Evolutionary conservation across 768 basidiomycete genomes (phyloP).

Genomic region (Hemileccinum impolitum): DNA sequence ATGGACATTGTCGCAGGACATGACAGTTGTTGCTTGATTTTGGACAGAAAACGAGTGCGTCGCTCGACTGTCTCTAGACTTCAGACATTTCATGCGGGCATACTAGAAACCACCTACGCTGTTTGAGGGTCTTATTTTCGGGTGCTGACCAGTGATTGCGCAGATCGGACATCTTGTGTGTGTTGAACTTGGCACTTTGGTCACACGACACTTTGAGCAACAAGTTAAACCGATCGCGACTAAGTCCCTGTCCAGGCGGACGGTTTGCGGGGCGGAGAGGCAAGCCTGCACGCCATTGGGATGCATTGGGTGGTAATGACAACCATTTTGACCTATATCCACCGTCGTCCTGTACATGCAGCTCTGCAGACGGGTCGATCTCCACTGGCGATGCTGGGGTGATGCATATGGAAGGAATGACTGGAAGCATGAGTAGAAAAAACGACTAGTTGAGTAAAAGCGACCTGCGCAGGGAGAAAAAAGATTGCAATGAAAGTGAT

Average conservation of each 20-base stretch:
- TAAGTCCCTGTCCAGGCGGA: conserved; percentile 49
- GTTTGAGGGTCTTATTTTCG: conserved; percentile 70
- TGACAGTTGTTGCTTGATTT: conserved; percentile 65
- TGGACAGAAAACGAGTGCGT: conserved; percentile 72
- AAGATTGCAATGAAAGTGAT: conserved; percentile 28
- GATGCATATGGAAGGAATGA: conserved; percentile 65
- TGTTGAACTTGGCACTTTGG: conserved; percentile 42
- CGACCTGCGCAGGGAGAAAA: conserved; percentile 51
- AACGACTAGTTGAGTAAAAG: conserved; percentile 17
- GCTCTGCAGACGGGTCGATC: conserved; percentile 26
- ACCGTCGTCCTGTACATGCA: conserved; percentile 39
- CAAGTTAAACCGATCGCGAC: conserved; percentile 59
- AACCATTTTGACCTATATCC: conserved; percentile 56
- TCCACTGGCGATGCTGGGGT: conserved; percentile 64
- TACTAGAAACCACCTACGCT: conserved; percentile 46
- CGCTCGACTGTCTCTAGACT: conserved; percentile 53
- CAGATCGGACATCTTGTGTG: conserved; percentile 53
- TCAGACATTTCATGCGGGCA: neutral
- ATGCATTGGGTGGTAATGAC: conserved; percentile 39
- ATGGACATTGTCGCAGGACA: conserved; percentile 54
- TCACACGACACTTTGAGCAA: conserved; percentile 61
- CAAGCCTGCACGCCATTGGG: conserved; percentile 45
- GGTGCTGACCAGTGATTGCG: conserved; percentile 74
- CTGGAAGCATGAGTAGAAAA: conserved; percentile 38
- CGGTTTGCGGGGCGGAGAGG: conserved; percentile 35